Conservation (phyloP, 163 green algal genomes). For the Prototheca stagnorum region DNA sequence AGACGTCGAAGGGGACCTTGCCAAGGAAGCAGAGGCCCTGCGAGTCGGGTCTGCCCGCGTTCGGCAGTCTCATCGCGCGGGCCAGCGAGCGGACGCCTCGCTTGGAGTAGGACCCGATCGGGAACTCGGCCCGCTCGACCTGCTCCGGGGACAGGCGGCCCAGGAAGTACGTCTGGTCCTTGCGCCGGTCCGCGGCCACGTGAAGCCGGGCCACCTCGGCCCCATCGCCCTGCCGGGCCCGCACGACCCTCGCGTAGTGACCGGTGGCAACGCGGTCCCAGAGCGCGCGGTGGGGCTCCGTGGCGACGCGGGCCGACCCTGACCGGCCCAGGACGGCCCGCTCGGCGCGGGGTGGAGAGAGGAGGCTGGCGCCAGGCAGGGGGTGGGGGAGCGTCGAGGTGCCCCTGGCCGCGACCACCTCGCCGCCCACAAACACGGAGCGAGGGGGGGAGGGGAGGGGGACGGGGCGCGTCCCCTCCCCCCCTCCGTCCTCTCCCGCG, state of each 20-base stretch:
- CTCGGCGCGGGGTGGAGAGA: no score
- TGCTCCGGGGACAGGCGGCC: constrained; percentile 61
- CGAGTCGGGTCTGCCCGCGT: constrained; percentile 74
- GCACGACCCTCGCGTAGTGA: constrained; percentile 73
- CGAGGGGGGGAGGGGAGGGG: no score
- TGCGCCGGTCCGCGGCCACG: constrained; percentile 66
- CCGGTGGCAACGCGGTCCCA: constrained; percentile 84
- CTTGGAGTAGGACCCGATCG: constrained; percentile 77
- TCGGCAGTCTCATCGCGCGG: constrained; percentile 50
- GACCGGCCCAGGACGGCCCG: no score
- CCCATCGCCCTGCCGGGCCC: no score
- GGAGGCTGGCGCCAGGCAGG: no score
- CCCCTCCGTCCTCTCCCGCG: no score
- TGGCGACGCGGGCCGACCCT: no score
- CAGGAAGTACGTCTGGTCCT: constrained; percentile 99
- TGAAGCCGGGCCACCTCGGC: constrained; percentile 5
- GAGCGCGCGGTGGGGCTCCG: no score
- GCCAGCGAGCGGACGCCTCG: constrained; percentile 68
- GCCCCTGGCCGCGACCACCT: no score
- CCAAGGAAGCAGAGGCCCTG: constrained; percentile 99
- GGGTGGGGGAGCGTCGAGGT: no score
- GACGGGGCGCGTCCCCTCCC: no score
- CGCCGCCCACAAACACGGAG: no score
- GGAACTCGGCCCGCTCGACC: constrained; percentile 72
- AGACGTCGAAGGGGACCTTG: constrained; percentile 63